Evolutionary conservation across 352 stramenopile species (phyloP).

Genomic region (Phytophthora fragariae): DNA sequence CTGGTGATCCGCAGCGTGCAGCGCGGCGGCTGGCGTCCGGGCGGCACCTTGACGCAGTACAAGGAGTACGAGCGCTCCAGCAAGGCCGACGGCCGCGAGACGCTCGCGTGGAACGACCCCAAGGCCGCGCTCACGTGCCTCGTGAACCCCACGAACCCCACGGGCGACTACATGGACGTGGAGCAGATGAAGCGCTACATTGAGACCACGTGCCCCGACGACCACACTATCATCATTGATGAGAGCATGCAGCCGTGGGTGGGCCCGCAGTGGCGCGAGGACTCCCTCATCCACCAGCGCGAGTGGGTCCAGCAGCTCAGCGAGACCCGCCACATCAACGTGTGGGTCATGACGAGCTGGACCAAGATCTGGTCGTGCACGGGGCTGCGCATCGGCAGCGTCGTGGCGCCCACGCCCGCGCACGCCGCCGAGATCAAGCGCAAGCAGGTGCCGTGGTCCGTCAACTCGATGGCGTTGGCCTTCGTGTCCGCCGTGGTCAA

Average conservation of each 20-base stretch:
- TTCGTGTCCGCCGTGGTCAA: constrained; percentile 88
- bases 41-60: constrained; percentile 82
- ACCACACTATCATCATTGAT: constrained; percentile 92
- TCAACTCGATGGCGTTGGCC: constrained; percentile 91
- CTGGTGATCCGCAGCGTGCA: constrained; percentile 88
- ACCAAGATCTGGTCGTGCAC: constrained; percentile 95
- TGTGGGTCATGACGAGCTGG: constrained; percentile 94
- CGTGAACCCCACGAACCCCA: constrained; percentile 92
- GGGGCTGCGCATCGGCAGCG: constrained; percentile 87
- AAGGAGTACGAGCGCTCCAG: constrained; percentile 91
- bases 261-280: constrained; percentile 81
- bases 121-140: constrained; percentile 84
- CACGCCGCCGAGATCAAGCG: constrained; percentile 88
- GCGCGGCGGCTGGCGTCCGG: constrained; percentile 73
- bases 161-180: constrained; percentile 88
- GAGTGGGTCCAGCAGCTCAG: constrained; percentile 84
- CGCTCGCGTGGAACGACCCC: constrained; percentile 77
- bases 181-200: constrained; percentile 90
- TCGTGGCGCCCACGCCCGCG: constrained; percentile 82
- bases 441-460: constrained; percentile 93
- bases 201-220: constrained; percentile 79
- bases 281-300: constrained; percentile 89
- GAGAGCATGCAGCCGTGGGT: constrained; percentile 94
- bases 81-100: constrained; percentile 81
- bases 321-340: constrained; percentile 79